Evolutionary conservation across 495 filamentous ascomycete species (phyloP), one percentile per base, ranked within the genome.

Genomic region (Penicillium longicatenatum): DNA sequence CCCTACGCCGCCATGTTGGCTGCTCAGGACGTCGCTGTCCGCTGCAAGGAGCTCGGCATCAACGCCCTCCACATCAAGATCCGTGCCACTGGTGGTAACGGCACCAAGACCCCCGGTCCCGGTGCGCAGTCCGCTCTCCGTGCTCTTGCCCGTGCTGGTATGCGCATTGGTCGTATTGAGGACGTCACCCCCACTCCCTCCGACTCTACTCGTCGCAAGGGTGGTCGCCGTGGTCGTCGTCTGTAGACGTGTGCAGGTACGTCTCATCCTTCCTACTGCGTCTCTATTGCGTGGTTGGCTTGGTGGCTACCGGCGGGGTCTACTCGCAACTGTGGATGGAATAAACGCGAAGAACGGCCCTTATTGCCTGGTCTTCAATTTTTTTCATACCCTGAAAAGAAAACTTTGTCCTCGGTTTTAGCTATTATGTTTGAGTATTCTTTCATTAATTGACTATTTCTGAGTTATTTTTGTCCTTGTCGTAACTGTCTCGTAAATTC

Each of bases 1-100:
- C 94, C 94, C 62, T 99, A 99, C 86, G 94, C 94, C 69, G 94
- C 94, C 77, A 99, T 99, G 94, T 90, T 99, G 88, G 94, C 94
- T 76, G 94, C 93, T 64, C 93, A 97, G 73, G 80, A 83, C 64
- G 94, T 96, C 74, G 94, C 94, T 66, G 82, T 83, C 71, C 89
- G 93, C 75, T 99, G 94, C 89, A 98, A 99, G 89, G 94, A 99
- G 80, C 81, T 99, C 68, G 95, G 95, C 73, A 97, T 99, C 81
- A 97, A 89, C 75, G 92, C 93, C 67, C 86, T 99, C 44, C 94
- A 99, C 85, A 95, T 99, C 85, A 98, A 98, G 90, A 98, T 99
- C 81, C 86, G 94, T 79, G 94, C 94, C 74, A 98, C 94, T 76
- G 93, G 93, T 84, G 91, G 93, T 81, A 98, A 97, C 85, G 91